Evolutionary conservation across 129 eudicot species (phyloP).

Genomic region (Flaveria robusta): DNA sequence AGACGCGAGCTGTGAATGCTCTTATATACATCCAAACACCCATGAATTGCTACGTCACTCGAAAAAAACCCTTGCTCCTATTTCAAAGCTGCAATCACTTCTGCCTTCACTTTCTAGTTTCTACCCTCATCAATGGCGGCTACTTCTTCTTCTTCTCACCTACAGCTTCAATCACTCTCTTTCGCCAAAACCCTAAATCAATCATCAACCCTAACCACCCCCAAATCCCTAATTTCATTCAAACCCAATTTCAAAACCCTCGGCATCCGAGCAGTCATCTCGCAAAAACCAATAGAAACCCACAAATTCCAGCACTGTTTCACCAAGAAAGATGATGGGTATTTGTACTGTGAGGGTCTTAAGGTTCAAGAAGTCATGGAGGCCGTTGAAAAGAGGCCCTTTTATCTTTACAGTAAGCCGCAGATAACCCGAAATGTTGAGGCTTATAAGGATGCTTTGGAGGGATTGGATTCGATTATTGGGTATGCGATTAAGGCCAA

Average conservation of each 20-base stretch:
- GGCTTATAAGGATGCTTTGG: constrained; percentile 83
- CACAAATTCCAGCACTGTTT: constrained; percentile 65
- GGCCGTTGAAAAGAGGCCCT: constrained; percentile 66
- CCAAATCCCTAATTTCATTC: constrained; percentile 37
- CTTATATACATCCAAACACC: neutral
- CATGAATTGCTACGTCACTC: neutral
- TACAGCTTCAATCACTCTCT: constrained; percentile 47
- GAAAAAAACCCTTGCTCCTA: neutral
- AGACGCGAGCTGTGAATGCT: too few species aligned
- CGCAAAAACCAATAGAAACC: constrained; percentile 48
- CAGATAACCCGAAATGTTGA: constrained; percentile 89
- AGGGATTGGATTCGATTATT: constrained; percentile 74
- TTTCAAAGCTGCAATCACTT: neutral
- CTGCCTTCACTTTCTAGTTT: neutral
- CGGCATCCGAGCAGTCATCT: constrained; percentile 49
- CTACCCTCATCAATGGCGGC: constrained; percentile 63
- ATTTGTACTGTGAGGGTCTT: constrained; percentile 66
- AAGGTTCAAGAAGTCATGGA: constrained; percentile 84
- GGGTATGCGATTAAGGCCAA: constrained; percentile 93
- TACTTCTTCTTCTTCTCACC: constrained; percentile 42
- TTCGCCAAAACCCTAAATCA: constrained; percentile 45
- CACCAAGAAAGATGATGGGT: constrained; percentile 75
- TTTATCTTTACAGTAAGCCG: constrained; percentile 91
- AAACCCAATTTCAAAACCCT: constrained; percentile 47
- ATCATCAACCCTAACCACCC: constrained; percentile 24